Conservation (phyloP, 1,139 yeast species). For the Nakaseomyces uthaithaninus region DNA sequence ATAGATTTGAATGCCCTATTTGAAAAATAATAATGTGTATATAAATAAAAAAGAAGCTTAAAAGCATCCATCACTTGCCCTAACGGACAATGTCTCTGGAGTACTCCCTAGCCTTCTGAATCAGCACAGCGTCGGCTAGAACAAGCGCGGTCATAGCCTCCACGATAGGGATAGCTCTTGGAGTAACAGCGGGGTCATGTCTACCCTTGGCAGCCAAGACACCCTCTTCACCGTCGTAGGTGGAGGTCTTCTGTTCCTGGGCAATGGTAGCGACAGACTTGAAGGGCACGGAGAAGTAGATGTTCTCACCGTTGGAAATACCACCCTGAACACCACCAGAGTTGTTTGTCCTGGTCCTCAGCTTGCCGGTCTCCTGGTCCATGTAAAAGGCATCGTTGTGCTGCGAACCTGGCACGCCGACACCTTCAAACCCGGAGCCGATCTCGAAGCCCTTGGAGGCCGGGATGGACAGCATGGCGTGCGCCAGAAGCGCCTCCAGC, state of each 20-base stretch:
- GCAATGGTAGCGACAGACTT: slow-evolving; percentile 97
- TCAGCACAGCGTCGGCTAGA: slow-evolving; percentile 72
- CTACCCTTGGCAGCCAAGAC: slow-evolving; percentile 92
- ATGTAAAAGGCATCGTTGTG: slow-evolving; percentile 82
- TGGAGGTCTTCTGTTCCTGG: slow-evolving; percentile 80
- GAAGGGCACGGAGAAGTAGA: slow-evolving; percentile 91
- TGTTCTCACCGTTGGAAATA: slow-evolving; percentile 89
- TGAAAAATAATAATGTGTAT: too few species aligned
- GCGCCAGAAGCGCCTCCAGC: slow-evolving; percentile 88
- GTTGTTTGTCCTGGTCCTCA: slow-evolving; percentile 82
- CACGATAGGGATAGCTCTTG: slow-evolving; percentile 96
- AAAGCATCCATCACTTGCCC: neutral
- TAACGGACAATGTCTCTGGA: slow-evolving; percentile 21
- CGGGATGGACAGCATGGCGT: slow-evolving; percentile 95
- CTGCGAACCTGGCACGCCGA: slow-evolving; percentile 80
- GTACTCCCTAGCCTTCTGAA: slow-evolving; percentile 76
- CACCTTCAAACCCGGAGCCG: slow-evolving; percentile 92
- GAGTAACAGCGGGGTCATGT: slow-evolving; percentile 97
- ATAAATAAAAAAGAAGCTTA: neutral
- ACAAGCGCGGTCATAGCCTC: slow-evolving; percentile 97
- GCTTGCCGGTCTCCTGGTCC: slow-evolving; percentile 45
- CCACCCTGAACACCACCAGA: slow-evolving; percentile 99
- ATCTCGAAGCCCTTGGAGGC: slow-evolving; percentile 97
- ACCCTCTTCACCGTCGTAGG: slow-evolving; percentile 82
- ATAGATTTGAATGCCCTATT: too few species aligned